Evolutionary conservation across 176 grass and related monocot species (phyloP), one percentile per base, ranked within the genome.

Genomic region (Coix lacrymajobi): DNA sequence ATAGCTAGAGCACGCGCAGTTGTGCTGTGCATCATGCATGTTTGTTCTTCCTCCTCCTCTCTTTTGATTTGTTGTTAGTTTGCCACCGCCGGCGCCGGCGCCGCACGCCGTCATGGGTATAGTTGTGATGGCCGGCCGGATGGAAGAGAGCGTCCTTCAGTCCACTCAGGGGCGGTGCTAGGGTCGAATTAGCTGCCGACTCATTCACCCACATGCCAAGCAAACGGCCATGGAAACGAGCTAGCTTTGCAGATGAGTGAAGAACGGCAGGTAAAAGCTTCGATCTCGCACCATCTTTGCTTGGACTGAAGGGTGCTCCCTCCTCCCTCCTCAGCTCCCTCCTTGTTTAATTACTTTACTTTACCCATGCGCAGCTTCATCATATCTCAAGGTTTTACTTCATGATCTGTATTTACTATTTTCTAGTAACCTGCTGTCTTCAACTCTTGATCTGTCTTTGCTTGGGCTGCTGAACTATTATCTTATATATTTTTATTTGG

Each of bases 281-380:
- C 61, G 90, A 91, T 93, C 88, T 84, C 72, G 58, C 66, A 81
- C 64, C 66, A n/a, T 91, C 88, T 44, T 82, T 96, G 83, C 93
- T 96, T 96, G 93, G 93, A 96, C 93, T 96, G 93, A 96, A 96
- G 93, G 93, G 93, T 93, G 90, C 93, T 96, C 93, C 93, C 93
- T 96, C 89, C 84, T 88, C 69, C 73, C 46, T 63, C 7, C 17
- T n/a, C n/a, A n/a, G n/a, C n/a, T n/a, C n/a, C n/a, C n/a, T 30
- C 28, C 24, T 14, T 30, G 28, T 29, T 63, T n/a, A n/a, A n/a
- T n/a, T 48, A 48, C 45, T 16, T 77, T 65, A 26, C 20, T 67
- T 69, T 28, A 17, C 8, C 60, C 75, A 90, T 82, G 83, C 54
- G 3, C 19, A 58, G 20, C 30, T 79, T 38, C 17, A 25, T 62